These are phyloP conservation scores for Stephania yunnanensis DNA, from an alignment of 164 flowering plant species.

Conservation along the genomic window DNA sequence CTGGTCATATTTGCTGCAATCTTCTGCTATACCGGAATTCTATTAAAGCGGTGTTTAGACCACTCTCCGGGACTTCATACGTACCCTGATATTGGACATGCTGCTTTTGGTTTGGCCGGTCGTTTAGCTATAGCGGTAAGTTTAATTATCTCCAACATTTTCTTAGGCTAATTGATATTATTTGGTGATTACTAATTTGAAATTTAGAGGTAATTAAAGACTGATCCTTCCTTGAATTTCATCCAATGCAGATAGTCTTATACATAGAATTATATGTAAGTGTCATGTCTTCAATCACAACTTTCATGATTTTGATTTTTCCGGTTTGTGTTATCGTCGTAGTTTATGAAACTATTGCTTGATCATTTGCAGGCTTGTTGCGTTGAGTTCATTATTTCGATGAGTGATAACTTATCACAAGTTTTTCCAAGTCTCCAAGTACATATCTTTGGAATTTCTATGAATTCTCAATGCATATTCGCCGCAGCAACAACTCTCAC, in stretches of 20 bases:
- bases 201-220: background rate
- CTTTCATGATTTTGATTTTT: background rate
- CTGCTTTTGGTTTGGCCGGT: constrained; percentile 64
- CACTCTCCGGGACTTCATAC: constrained; percentile 54
- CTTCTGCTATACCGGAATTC: constrained; percentile 58
- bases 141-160: background rate
- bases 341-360: background rate
- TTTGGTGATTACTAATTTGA: background rate
- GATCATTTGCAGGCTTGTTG: constrained; percentile 35
- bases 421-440: constrained; percentile 42
- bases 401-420: constrained; percentile 53
- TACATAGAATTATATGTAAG: constrained; percentile 68
- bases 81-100: constrained; percentile 83
- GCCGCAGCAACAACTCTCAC: constrained; percentile 35
- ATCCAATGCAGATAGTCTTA: constrained; percentile 46
- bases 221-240: constrained; percentile 18
- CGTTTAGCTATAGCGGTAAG: constrained; percentile 62
- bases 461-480: constrained; percentile 35
- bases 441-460: constrained; percentile 33
- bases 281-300: constrained; percentile 12
- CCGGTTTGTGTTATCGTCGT: background rate
- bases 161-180: background rate
- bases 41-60: constrained; percentile 57
- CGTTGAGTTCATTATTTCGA: constrained; percentile 52
- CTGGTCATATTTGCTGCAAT: constrained; percentile 37